Percentiles rank a stretch among this genome's conserved stretches.
Evolutionary conservation across 305 asterid genomes (phyloP).

Genomic region (Solanum hybrid): DNA sequence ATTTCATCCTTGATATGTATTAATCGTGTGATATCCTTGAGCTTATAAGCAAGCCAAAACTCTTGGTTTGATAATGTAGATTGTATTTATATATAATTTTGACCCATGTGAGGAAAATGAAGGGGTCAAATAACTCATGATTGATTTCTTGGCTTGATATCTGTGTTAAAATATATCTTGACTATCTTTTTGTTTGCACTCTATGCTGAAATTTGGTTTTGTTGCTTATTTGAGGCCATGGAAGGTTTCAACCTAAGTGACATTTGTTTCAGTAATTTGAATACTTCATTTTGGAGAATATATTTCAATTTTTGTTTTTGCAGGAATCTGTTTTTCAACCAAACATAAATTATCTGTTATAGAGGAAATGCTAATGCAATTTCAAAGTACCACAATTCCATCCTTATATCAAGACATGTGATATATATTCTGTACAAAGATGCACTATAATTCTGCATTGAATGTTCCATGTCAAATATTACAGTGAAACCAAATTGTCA

Average conservation of each 20-base stretch:
- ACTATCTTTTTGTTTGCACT: not conserved
- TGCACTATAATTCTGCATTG: not conserved
- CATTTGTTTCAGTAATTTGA: not conserved
- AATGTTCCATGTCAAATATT: not conserved
- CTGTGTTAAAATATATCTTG: not conserved
- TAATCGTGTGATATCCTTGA: not conserved
- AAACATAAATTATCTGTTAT: not conserved
- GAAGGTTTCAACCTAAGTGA: not conserved
- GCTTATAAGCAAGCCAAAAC: not conserved
- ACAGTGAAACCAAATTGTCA: conserved; percentile 6
- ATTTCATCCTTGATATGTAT: not conserved
- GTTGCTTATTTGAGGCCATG: not conserved
- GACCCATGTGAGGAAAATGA: not conserved
- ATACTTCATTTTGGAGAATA: not conserved
- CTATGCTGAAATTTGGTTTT: not conserved
- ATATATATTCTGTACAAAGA: not conserved
- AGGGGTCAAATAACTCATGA: not conserved
- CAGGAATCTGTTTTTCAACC: not conserved
- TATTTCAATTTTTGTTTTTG: not conserved
- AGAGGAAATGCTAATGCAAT: not conserved
- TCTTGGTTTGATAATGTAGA: not conserved
- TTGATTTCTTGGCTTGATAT: not conserved
- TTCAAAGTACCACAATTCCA: not conserved
- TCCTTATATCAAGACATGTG: not conserved
- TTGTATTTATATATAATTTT: not conserved